A percentile compares a stretch with the other conserved stretches of the same genome.
Evolutionary conservation across 371 early-diverging fungal genomes (phyloP).

Genomic region (Enteropsectra breve): DNA sequence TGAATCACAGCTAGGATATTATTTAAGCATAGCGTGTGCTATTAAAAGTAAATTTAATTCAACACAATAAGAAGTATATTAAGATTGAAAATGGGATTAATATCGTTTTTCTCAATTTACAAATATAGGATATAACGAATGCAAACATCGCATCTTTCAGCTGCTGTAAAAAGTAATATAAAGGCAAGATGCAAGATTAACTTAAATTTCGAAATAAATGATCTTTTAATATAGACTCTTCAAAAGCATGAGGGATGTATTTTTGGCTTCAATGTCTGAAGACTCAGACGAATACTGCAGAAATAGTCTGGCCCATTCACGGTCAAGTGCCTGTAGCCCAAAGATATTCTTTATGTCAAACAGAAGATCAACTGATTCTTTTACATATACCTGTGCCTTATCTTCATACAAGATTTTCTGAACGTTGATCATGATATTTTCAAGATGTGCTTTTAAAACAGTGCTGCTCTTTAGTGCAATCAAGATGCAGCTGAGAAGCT

Average conservation of each 20-base stretch:
- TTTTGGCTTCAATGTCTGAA: background rate
- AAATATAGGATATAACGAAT: background rate
- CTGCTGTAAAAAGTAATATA: background rate
- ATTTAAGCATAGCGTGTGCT: no score
- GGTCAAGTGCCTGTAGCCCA: background rate
- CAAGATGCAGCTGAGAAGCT: slow-evolving; percentile 32
- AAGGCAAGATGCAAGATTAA: background rate
- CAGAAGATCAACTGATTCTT: background rate
- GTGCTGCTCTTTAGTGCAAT: slow-evolving; percentile 15
- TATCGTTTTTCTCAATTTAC: no score
- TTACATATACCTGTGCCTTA: background rate
- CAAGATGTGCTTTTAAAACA: background rate
- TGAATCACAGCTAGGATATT: no score
- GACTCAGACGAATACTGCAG: background rate
- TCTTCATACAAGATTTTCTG: background rate
- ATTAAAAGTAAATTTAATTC: no score
- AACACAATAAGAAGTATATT: no score
- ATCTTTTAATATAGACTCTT: background rate
- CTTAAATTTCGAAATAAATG: background rate
- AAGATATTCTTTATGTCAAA: slow-evolving; percentile 1
- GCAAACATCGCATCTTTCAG: background rate
- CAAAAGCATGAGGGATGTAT: background rate
- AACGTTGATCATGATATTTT: background rate
- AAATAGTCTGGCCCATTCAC: background rate
- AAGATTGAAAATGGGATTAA: no score